phyloP scores from a whole-genome alignment of 1,284 basidiomycete genomes.

The Ceratobasidium sp. region DNA sequence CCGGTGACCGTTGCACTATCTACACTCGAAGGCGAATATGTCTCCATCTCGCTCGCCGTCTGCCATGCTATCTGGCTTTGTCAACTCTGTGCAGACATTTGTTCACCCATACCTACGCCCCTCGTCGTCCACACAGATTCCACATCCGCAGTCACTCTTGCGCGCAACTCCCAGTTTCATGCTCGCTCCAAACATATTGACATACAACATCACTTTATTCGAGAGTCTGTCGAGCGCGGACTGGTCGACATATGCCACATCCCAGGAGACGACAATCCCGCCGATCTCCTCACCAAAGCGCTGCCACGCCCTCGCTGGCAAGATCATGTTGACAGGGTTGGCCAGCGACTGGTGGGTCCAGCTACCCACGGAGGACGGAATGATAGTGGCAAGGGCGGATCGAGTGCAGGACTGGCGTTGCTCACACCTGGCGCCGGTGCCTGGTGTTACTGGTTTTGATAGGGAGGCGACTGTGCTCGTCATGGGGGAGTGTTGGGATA shows the following conservation, averaged over 20 bases:
- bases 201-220: conserved; percentile 49
- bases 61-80: neutral
- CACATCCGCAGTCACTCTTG: conserved; percentile 48
- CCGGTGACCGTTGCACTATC: conserved; percentile 54
- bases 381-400: too few species aligned
- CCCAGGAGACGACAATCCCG: conserved; percentile 40
- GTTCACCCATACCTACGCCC: conserved; percentile 37
- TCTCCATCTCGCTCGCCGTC: conserved; percentile 46
- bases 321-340: too few species aligned
- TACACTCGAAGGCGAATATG: conserved; percentile 57
- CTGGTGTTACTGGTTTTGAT: too few species aligned
- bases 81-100: conserved; percentile 49
- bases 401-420: too few species aligned
- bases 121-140: conserved; percentile 50
- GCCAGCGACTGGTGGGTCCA: too few species aligned
- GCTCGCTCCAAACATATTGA: conserved; percentile 52
- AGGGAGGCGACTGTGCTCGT: too few species aligned
- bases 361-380: too few species aligned
- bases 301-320: too few species aligned
- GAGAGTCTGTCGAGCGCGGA: neutral
- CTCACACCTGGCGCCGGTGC: too few species aligned
- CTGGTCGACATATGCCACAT: neutral
- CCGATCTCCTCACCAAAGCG: conserved; percentile 49
- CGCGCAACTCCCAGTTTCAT: conserved; percentile 48
- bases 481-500: too few species aligned